Evolutionary conservation across 371 early-diverging fungal species (phyloP).

Genomic region (Mortierella sp.): DNA sequence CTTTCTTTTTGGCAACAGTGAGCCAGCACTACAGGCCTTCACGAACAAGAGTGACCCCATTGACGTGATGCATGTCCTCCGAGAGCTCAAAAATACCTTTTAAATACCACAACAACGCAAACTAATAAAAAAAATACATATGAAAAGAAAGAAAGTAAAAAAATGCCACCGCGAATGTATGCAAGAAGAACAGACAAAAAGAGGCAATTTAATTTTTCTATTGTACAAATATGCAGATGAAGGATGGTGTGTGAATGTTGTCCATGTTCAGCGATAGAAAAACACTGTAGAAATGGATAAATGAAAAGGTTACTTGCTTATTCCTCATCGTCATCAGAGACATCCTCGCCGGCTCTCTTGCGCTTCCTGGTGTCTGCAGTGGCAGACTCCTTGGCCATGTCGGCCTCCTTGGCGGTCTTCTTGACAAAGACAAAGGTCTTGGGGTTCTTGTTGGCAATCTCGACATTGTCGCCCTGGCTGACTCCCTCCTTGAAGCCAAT

Average conservation of each 20-base stretch:
- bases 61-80: slow-evolving; percentile 82
- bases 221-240: not conserved
- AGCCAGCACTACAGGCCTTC: slow-evolving; percentile 75
- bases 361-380: slow-evolving; percentile 50
- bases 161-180: too few species aligned
- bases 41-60: slow-evolving; percentile 78
- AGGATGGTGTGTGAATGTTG: not conserved
- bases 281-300: not conserved
- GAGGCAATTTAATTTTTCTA: not conserved
- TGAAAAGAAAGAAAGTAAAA: not conserved
- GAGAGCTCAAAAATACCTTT: slow-evolving; percentile 83
- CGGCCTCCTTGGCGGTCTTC: slow-evolving; percentile 64
- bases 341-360: slow-evolving; percentile 56
- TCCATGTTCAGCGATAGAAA: slow-evolving; percentile 5
- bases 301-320: not conserved
- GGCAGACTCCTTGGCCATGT: slow-evolving; percentile 58
- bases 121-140: not conserved
- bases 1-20: slow-evolving; percentile 30
- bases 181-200: not conserved
- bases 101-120: not conserved
- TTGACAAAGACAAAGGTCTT: slow-evolving; percentile 81
- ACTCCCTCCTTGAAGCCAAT: slow-evolving; percentile 91
- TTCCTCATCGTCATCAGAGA: slow-evolving; percentile 52
- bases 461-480: slow-evolving; percentile 82
- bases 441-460: slow-evolving; percentile 78